Percentiles rank a stretch among this genome's conserved stretches.
Evolutionary conservation across 2,329 filamentous ascomycete species (phyloP).

Genomic region (Parasarocladium wereldwijsianum): DNA sequence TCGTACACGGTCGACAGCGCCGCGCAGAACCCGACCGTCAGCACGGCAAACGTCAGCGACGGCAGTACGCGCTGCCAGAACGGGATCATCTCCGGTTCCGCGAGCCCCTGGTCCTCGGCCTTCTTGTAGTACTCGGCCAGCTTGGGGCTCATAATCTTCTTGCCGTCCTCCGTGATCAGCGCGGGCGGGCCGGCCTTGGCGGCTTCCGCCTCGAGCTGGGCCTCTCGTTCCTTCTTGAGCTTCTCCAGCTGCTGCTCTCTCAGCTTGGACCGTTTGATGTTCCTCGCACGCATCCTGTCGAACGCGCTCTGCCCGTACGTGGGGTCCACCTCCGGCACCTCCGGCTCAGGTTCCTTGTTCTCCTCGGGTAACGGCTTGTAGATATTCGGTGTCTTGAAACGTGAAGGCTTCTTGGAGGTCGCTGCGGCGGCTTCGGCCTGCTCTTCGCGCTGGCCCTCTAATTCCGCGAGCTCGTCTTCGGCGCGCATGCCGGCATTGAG

Average conservation of each 20-base stretch:
- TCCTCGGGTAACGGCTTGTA: slow-evolving; percentile 7
- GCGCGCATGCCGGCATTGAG: slow-evolving; percentile 45
- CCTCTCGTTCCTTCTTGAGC: slow-evolving; percentile 23
- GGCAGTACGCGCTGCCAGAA: slow-evolving; percentile 40
- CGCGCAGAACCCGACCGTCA: slow-evolving; percentile 27
- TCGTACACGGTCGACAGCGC: slow-evolving; percentile 34
- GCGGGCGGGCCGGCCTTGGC: slow-evolving; percentile 16
- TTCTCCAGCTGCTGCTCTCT: slow-evolving; percentile 28
- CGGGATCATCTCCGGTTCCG: slow-evolving; percentile 13
- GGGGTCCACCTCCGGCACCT: slow-evolving; percentile 22
- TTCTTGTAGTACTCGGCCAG: slow-evolving; percentile 24
- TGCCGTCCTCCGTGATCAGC: slow-evolving; percentile 23
- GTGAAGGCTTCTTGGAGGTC: too few relatives aligned
- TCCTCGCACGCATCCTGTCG: slow-evolving; percentile 40
- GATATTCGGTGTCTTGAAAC: not conserved
- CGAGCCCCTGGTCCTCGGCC: slow-evolving; percentile 32
- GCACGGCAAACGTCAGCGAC: slow-evolving; percentile 30
- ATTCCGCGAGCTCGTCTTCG: slow-evolving; percentile 42
- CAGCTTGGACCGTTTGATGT: slow-evolving; percentile 33
- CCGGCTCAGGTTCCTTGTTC: slow-evolving; percentile 7
- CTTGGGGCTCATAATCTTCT: slow-evolving; percentile 22
- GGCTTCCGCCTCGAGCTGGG: slow-evolving; percentile 17
- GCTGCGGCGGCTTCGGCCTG: too few relatives aligned
- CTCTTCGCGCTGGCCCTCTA: slow-evolving; percentile 25
- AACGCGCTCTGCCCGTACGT: slow-evolving; percentile 43